phyloP scores from a whole-genome alignment of 306 rosid species.

The Vigna hirtella region DNA sequence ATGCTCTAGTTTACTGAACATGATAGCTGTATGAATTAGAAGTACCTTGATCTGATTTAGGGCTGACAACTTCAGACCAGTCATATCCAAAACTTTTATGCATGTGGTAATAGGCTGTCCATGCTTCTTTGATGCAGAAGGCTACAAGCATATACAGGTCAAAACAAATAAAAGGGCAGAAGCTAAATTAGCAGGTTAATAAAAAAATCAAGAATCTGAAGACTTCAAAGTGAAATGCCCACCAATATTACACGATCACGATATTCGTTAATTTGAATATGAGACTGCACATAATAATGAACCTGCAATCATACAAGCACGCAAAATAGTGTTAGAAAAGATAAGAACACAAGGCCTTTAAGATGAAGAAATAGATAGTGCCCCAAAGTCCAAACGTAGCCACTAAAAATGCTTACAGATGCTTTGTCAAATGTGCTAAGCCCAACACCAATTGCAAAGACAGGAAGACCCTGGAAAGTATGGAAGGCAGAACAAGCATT shows the following conservation, averaged over 20 bases:
- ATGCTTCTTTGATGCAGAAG: conserved; percentile 82
- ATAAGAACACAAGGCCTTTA: conserved; percentile 16
- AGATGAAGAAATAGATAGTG: conserved; percentile 24
- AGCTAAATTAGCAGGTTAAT: conserved; percentile 27
- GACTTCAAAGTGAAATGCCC: conserved; percentile 43
- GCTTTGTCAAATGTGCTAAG: conserved; percentile 94
- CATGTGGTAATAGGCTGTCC: conserved; percentile 80
- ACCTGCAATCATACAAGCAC: conserved; percentile 58
- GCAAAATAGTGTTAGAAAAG: conserved; percentile 15
- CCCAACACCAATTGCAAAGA: conserved; percentile 88
- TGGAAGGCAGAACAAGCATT: not conserved
- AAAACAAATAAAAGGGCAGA: conserved; percentile 40
- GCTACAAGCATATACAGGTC: conserved; percentile 59
- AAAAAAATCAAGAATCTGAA: not conserved
- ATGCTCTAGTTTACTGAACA: not conserved
- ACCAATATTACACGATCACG: conserved; percentile 89
- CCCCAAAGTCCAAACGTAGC: conserved; percentile 30
- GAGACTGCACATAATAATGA: conserved; percentile 97
- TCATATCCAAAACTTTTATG: conserved; percentile 95
- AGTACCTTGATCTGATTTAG: conserved; percentile 86
- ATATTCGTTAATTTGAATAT: conserved; percentile 95
- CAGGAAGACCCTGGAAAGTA: conserved; percentile 82
- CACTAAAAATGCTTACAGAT: conserved; percentile 66
- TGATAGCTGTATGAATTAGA: conserved; percentile 11
- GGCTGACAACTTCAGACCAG: conserved; percentile 92